A percentile compares a stretch with the other conserved stretches of the same genome.
Conservation (phyloP, 2,329 filamentous ascomycete species). For the Ophioceras dolichostomum region DNA sequence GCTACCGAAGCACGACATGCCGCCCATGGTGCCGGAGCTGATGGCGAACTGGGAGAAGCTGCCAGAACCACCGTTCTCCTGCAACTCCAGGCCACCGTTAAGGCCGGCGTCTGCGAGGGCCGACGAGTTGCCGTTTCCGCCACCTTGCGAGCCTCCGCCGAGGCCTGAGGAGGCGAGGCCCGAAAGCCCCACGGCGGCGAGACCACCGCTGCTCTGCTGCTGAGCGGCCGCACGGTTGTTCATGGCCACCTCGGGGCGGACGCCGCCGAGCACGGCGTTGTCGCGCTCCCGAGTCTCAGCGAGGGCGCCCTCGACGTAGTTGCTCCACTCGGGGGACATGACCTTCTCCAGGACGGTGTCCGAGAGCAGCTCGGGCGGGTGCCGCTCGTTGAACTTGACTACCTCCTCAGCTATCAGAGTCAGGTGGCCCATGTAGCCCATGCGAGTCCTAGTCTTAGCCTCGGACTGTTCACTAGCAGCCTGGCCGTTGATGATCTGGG, state of each 20-base stretch:
- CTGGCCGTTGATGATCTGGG: conserved; percentile 86
- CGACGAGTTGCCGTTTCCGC: conserved; percentile 34
- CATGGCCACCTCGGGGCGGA: conserved; percentile 80
- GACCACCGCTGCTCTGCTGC: conserved; percentile 22
- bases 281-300: conserved; percentile 91
- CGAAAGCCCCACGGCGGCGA: conserved; percentile 36
- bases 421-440: conserved; percentile 97
- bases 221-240: conserved; percentile 53
- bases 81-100: conserved; percentile 61
- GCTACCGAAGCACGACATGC: conserved; percentile 75
- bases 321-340: conserved; percentile 81
- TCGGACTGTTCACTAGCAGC: conserved; percentile 78
- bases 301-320: conserved; percentile 86
- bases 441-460: conserved; percentile 69
- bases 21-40: conserved; percentile 52
- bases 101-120: conserved; percentile 73
- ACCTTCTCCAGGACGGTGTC: conserved; percentile 77
- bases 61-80: conserved; percentile 49
- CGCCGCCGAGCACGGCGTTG: conserved; percentile 94
- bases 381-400: conserved; percentile 93
- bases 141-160: conserved; percentile 10
- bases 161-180: conserved; percentile 27
- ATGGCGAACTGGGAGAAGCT: conserved; percentile 46
- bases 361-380: conserved; percentile 78
- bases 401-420: conserved; percentile 97